Evolutionary conservation across 805 yeast genomes (phyloP), one percentile per base, ranked within the genome.

Genomic region (Metschnikowia kofuensis): DNA sequence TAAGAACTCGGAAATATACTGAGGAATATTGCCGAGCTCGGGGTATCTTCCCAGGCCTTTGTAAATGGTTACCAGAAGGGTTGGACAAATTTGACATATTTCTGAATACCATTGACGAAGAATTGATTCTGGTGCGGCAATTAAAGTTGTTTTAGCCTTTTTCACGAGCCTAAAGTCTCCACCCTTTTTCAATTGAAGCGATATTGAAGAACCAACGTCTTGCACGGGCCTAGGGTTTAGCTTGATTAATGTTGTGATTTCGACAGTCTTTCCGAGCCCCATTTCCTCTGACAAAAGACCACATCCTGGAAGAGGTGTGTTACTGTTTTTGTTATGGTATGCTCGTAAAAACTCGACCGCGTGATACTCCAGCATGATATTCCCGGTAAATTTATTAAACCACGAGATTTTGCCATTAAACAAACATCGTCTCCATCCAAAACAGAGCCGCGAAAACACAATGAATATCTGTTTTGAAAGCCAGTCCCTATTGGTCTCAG

Each of bases 201-300:
- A 51, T 6, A 65, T 50, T n/a, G 61, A 58, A 35, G 60, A 62
- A 35, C 69, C 70, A 28, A 69, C 61, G 31, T 73, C 70, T 12
- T 16, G 49, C 3, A 49, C 16, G 0, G 76, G 74, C 13, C 97
- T 67, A 31, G 72, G 82, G 62, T 94, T 85, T 43, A 83, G 60
- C 1, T 82, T 61, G 0, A 86, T 67, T 36, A 92, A 68, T 0
- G 96, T 74, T 2, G 88, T 72, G 12, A 90, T 73, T 63, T 94
- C 99, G 4, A 94, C 83, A 0, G 99, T 92, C 61, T 94, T 94
- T 0, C 99, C 99, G 7, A 94, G 75, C 0, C 99, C 99, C 99
- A 94, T 94, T 65, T 94, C 99, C 60, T 92, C 99, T 1, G 94
- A 86, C 32, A 94, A 65, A 7, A 94, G 68, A 0, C 95, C 97